Percentiles rank a stretch among this genome's conserved stretches.
These are phyloP conservation scores for Perkinsus chesapeaki DNA, from an alignment of 169 alveolate species.

Conservation along the genomic window DNA sequence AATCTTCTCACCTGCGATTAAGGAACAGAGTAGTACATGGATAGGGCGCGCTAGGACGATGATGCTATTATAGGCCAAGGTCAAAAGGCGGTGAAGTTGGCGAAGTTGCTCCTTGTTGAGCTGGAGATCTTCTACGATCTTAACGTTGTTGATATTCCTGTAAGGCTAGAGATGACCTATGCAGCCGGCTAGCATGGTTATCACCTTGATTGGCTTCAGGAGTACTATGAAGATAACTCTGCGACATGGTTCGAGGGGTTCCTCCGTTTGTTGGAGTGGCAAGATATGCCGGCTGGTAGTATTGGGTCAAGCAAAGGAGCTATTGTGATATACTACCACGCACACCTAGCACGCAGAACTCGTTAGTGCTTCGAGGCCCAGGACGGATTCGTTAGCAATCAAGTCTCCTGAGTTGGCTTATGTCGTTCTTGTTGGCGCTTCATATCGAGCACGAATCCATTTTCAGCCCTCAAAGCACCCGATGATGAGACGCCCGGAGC, in stretches of 20 bases:
- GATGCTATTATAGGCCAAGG: background rate
- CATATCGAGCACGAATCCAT: too few relatives aligned
- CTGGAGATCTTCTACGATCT: background rate
- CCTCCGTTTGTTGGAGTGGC: background rate
- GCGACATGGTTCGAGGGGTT: background rate
- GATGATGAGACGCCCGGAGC: background rate
- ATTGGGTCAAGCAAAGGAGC: background rate
- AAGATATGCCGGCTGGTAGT: background rate
- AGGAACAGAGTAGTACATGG: background rate
- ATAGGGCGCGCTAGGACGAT: background rate
- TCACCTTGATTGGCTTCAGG: background rate
- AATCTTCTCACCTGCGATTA: background rate
- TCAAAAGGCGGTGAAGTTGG: background rate
- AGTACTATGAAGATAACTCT: background rate
- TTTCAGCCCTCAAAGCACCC: background rate
- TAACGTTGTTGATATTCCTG: conserved; percentile 14
- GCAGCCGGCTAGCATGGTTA: background rate
- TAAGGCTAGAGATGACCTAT: background rate
- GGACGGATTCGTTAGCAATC: too few relatives aligned
- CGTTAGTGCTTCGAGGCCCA: too few relatives aligned
- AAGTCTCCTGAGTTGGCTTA: too few relatives aligned
- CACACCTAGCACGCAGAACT: too few relatives aligned
- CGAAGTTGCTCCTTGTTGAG: background rate
- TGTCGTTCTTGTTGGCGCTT: background rate
- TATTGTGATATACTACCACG: too few relatives aligned